These are phyloP conservation scores for Sporothrix sp. DNA, from an alignment of 2,329 filamentous ascomycete species.

Conservation along the genomic window DNA sequence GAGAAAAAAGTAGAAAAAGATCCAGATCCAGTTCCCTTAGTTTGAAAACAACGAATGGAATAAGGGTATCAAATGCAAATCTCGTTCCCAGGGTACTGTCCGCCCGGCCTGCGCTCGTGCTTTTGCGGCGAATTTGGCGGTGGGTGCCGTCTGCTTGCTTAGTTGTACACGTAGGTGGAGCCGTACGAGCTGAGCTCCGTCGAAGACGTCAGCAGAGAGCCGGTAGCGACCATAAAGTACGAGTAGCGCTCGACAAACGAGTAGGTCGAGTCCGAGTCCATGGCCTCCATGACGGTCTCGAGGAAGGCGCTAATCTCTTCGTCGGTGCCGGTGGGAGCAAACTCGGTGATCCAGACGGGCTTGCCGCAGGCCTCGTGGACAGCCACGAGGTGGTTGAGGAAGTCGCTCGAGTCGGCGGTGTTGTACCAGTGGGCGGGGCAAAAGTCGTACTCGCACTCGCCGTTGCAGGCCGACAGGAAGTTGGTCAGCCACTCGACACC, in stretches of 20 bases:
- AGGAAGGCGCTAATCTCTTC: constrained; percentile 41
- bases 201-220: constrained; percentile 32
- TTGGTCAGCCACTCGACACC: constrained; percentile 46
- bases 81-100: constrained; percentile 7
- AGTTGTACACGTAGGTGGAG: constrained; percentile 36
- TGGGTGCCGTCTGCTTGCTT: constrained; percentile 7
- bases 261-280: constrained; percentile 37
- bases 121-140: no score
- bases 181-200: constrained; percentile 37
- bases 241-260: constrained; percentile 46
- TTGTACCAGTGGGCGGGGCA: constrained; percentile 58
- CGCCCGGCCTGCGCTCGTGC: constrained; percentile 13
- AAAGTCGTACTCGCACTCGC: constrained; percentile 47
- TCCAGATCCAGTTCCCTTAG: constrained; percentile 8
- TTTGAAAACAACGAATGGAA: constrained; percentile 16
- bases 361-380: constrained; percentile 39
- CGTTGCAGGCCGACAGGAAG: constrained; percentile 43
- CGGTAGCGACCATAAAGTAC: constrained; percentile 44
- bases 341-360: constrained; percentile 57
- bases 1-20: constrained; percentile 3
- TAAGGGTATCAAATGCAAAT: constrained; percentile 17
- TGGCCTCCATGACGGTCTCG: constrained; percentile 34
- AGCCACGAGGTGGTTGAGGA: constrained; percentile 44
- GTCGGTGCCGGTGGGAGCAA: constrained; percentile 41
- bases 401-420: constrained; percentile 35